Evolutionary conservation across 163 green algal genomes (phyloP).

Genomic region (Chloromonas sp.): DNA sequence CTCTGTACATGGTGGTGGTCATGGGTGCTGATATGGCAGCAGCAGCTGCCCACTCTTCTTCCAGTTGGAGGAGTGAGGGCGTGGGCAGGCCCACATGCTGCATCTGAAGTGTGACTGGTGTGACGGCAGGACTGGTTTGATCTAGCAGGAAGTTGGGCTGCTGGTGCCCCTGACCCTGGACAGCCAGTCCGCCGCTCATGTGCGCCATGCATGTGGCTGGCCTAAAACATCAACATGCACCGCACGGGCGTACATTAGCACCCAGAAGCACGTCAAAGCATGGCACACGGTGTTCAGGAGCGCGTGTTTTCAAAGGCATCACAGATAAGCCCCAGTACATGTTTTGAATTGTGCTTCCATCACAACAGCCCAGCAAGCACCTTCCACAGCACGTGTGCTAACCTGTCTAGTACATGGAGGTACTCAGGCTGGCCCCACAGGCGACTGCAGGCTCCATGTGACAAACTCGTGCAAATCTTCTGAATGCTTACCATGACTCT

Average conservation of each 20-base stretch:
- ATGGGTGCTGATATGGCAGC: not conserved
- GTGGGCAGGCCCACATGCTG: constrained; percentile 1
- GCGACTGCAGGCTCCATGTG: no score
- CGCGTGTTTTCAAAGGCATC: no score
- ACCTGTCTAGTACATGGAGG: no score
- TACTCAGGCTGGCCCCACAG: no score
- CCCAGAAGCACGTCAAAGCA: not conserved
- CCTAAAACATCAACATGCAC: constrained; percentile 10
- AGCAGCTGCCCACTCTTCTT: not conserved
- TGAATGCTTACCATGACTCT: constrained; percentile 21
- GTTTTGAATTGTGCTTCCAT: no score
- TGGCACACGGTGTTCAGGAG: no score
- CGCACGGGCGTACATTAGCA: not conserved
- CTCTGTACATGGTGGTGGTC: not conserved
- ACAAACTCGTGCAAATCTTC: no score
- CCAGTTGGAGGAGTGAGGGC: not conserved
- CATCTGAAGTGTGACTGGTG: not conserved
- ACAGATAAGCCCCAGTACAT: no score
- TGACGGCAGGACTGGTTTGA: not conserved
- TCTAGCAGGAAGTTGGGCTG: constrained; percentile 3
- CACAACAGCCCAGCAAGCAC: no score
- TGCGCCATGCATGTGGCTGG: constrained; percentile 19
- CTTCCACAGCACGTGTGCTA: no score
- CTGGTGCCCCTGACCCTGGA: not conserved
- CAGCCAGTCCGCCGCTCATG: constrained; percentile 3